A percentile compares a stretch with the other conserved stretches of the same genome.
These are phyloP conservation scores for Babesia caballi DNA, from an alignment of 169 alveolate species.

Conservation along the genomic window DNA sequence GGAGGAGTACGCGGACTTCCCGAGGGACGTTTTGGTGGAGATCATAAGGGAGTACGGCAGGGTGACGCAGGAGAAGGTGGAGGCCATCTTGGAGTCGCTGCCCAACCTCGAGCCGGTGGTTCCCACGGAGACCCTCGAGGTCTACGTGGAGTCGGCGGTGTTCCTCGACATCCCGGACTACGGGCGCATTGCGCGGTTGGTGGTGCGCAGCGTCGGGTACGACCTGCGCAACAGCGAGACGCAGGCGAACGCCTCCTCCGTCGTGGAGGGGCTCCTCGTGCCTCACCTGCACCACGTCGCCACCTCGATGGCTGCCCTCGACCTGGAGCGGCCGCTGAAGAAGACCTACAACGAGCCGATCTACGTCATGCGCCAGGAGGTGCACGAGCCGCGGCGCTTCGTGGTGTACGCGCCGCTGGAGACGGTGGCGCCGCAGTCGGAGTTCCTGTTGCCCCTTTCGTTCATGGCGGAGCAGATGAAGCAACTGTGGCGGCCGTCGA, in stretches of 20 bases:
- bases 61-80: neutral
- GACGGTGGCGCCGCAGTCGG: neutral
- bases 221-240: neutral
- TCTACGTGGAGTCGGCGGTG: constrained; percentile 10
- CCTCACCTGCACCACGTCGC: neutral
- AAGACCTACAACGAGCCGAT: neutral
- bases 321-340: neutral
- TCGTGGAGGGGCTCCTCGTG: constrained; percentile 9
- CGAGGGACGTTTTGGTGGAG: neutral
- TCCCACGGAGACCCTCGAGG: constrained; percentile 22
- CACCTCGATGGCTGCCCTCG: neutral
- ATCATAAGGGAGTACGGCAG: constrained; percentile 11
- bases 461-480: constrained; percentile 7
- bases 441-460: constrained; percentile 5
- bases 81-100: neutral
- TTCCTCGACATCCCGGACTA: constrained; percentile 8
- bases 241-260: neutral
- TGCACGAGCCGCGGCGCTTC: constrained; percentile 1
- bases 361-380: neutral
- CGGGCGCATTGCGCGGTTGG: constrained; percentile 7
- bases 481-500: neutral
- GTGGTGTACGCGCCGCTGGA: constrained; percentile 34
- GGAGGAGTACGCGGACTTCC: neutral
- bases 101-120: neutral
- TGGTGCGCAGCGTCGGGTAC: constrained; percentile 11